Base-by-base conservation (phyloP, 129 eudicot genomes). In the Flaveria brownii region DNA sequence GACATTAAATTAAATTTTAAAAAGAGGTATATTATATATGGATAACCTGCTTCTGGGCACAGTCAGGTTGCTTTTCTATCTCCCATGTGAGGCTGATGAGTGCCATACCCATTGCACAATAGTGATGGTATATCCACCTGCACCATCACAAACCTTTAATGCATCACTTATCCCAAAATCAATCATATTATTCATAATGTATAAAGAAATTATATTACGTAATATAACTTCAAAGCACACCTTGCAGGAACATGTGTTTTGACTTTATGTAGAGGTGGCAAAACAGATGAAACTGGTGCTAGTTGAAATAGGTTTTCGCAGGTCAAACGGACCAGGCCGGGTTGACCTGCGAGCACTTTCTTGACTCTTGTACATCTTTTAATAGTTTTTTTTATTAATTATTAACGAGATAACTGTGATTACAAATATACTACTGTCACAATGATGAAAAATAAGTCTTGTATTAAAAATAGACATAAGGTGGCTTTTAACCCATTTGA, bases 81-180 rank as follows among this genome's bases (percentile, higher is more conserved):
- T 94, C 98, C 98, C 98, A 94, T 0, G 98, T 94, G 74, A 94
- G 96, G 71, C 97, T 94, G 47, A 94, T 88, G 72, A 94, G 93
- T 50, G 98, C 98, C 98, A 94, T 94, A 43, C 78, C 93, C 93
- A 91, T 93, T 43, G 98, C 97, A 86, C 85, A 93, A 50, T 93
- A 93, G 86, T 93, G 98, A 87, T 93, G 98, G 63, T 88, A 88
- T 84, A 93, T 91, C 98, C 98, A 93, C 98, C 98, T 93, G 86
- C 77, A 85, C 25, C 73, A 75, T 68, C 64, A 79, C 17, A 22
- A 79, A 46, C 42, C 42, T 41, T 70, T 47, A 70, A 70, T 13
- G 39, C 62, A 57, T 70, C 42, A 33, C 42, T 78, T 45, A 46
- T 46, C 51, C 68, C 55, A 13, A 22, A 39, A 61, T 62, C 75